Evolutionary conservation across 768 basidiomycete species (phyloP), one percentile per base, ranked within the genome.

Genomic region (Pleurotus ostreatus): DNA sequence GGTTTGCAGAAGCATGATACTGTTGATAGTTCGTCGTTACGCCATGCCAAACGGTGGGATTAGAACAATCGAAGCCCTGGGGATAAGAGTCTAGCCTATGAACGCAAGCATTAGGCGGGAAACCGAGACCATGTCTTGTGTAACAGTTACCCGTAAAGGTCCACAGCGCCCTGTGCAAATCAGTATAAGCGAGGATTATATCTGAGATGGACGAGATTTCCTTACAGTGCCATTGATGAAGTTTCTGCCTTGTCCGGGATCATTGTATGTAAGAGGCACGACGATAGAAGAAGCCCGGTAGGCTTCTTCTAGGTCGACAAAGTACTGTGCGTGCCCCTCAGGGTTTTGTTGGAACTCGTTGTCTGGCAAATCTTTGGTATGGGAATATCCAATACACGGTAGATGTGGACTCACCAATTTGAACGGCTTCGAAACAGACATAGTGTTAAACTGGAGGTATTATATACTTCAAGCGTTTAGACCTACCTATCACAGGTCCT

Each of bases 51-150:
- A 58, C 64, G 1, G 73, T 72, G 2, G 91, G 88, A 58, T 87
- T 79, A 0, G 88, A 88, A 66, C 91, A 93, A 62, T 93, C 90
- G 62, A 91, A 92, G 0, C 78, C 74, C 73, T 92, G 89, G 1
- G 89, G 89, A 58, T 92, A 92, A 0, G 81, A 78, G 62, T 91
- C 90, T 57, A 85, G 63, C n/a, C 41, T 44, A 13, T 9, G 15
- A 9, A 34, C 9, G 8, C 3, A 34, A 34, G 8, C 30, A 8
- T 34, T 34, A 34, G 2, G 9, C 9, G 8, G 30, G 30, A 34
- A 34, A 34, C 30, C 30, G 41, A 13, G 41, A 44, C 2, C 20
- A 5, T 16, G 7, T 44, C 15, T 6, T 44, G 15, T 16, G n/a
- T 2, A 37, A 13, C 46, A 55, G 63, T 51, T 71, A 84, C 84